Conservation (phyloP, 331 rosid species). For the Dryas integrifolia region DNA sequence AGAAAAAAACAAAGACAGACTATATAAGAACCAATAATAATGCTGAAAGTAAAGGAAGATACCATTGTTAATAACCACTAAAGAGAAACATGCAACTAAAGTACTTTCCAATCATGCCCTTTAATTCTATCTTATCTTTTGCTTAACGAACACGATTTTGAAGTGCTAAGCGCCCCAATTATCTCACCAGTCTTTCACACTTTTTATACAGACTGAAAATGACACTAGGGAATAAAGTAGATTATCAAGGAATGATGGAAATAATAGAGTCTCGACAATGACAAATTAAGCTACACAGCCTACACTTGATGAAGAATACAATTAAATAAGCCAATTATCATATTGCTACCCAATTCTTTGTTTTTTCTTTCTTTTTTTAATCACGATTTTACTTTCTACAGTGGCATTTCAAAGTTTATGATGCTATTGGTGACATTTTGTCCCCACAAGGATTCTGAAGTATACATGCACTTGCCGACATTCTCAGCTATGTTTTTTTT, state of each 20-base stretch:
- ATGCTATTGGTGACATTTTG: not conserved
- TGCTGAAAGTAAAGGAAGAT: not conserved
- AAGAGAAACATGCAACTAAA: slow-evolving; percentile 5
- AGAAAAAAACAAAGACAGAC: no score
- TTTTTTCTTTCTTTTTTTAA: not conserved
- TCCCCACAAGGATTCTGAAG: slow-evolving; percentile 14
- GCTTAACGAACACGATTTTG: slow-evolving; percentile 41
- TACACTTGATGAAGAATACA: slow-evolving; percentile 8
- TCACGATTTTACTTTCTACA: not conserved
- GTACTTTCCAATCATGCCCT: slow-evolving; percentile 11
- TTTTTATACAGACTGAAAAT: slow-evolving; percentile 29
- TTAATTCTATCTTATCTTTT: slow-evolving; percentile 31
- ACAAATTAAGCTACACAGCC: not conserved
- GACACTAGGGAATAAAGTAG: slow-evolving; percentile 33
- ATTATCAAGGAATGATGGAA: slow-evolving; percentile 26
- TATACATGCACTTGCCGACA: not conserved
- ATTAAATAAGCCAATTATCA: not conserved
- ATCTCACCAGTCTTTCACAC: slow-evolving; percentile 23
- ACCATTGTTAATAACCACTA: not conserved
- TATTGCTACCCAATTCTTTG: not conserved
- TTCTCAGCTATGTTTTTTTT: no score
- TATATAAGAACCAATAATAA: not conserved
- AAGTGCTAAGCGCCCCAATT: slow-evolving; percentile 34
- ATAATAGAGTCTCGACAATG: slow-evolving; percentile 22
- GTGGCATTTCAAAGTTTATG: slow-evolving; percentile 2